These are phyloP conservation scores for Solanum ahanhuiri DNA, from an alignment of 257 asterid genomes.

Conservation along the genomic window DNA sequence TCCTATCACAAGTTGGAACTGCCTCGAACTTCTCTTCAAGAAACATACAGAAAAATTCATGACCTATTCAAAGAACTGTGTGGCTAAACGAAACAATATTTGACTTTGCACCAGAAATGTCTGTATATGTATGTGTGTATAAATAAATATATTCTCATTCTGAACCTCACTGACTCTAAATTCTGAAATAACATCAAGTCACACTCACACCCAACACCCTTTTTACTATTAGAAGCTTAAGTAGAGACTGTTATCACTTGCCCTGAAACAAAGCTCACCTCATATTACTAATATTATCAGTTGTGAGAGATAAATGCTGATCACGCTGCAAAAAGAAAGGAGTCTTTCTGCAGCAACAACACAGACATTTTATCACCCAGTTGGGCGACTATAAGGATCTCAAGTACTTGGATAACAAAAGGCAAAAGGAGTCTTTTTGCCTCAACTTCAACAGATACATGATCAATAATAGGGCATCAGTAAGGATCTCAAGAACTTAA, in stretches of 20 bases:
- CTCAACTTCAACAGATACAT: neutral
- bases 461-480: neutral
- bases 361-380: neutral
- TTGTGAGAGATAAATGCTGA: neutral
- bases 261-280: neutral
- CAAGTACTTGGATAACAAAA: neutral
- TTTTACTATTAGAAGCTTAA: neutral
- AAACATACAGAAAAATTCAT: neutral
- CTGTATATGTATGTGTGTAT: neutral
- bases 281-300: neutral
- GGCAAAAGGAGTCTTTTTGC: neutral
- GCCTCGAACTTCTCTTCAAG: neutral
- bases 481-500: neutral
- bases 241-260: neutral
- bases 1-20: neutral
- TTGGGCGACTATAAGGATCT: neutral
- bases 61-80: neutral
- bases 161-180: neutral
- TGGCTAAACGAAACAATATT: neutral
- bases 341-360: neutral
- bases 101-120: neutral
- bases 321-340: neutral
- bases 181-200: neutral
- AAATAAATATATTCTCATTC: neutral
- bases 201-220: neutral